Conservation (phyloP, 1,284 basidiomycete genomes). For the Ganoderma meredithae region DNA sequence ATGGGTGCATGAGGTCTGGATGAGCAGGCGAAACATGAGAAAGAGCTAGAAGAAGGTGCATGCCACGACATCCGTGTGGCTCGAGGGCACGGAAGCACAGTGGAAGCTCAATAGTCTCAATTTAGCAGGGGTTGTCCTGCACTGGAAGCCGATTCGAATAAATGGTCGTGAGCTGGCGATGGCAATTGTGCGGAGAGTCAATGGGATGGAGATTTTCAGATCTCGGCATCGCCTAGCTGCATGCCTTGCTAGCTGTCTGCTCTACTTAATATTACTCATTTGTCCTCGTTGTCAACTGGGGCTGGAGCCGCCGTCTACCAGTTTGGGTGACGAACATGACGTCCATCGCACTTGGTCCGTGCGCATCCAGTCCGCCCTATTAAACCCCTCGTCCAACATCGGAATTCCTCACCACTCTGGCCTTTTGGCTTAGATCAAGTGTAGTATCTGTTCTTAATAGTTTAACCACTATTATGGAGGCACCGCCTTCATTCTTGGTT, state of each 20-base stretch:
- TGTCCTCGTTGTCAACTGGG: background rate
- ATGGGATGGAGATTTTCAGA: too few species aligned
- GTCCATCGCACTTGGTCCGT: conserved; percentile 15
- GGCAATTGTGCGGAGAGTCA: too few species aligned
- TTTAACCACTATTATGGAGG: conserved; percentile 76
- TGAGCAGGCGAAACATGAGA: background rate
- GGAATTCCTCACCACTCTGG: conserved; percentile 74
- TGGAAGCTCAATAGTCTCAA: background rate
- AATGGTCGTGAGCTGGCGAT: too few species aligned
- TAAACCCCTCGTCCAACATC: background rate
- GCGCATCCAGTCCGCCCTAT: conserved; percentile 8
- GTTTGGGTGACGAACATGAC: background rate
- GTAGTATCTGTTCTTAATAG: conserved; percentile 93
- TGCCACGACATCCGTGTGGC: conserved; percentile 13
- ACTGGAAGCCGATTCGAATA: too few species aligned
- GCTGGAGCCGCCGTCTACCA: background rate
- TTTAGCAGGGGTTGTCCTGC: background rate
- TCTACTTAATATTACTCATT: background rate
- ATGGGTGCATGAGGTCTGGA: background rate
- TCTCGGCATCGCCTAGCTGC: background rate
- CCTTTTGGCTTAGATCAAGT: conserved; percentile 97
- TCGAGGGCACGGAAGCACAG: background rate
- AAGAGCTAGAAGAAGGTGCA: background rate
- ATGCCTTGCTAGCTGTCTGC: background rate
- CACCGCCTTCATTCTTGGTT: conserved; percentile 42